Evolutionary conservation across 2,329 filamentous ascomycete genomes (phyloP).

Genomic region (Paracorniculantispora psalliotae): DNA sequence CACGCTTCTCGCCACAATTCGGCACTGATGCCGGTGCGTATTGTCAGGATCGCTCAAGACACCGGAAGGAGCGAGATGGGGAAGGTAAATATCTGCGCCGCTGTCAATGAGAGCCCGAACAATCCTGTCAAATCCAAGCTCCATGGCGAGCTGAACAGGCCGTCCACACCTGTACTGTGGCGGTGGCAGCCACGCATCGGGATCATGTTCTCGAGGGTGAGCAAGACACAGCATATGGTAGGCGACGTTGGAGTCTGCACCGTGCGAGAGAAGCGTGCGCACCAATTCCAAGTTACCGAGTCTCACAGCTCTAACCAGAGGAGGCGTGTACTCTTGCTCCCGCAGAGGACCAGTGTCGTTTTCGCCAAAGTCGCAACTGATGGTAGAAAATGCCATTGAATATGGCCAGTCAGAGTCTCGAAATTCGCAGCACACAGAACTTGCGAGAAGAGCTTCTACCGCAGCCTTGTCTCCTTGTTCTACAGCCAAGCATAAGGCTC

Average conservation of each 20-base stretch:
- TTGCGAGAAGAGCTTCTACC: background rate
- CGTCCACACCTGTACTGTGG: background rate
- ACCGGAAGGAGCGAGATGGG: background rate
- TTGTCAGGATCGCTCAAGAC: background rate
- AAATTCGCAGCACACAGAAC: background rate
- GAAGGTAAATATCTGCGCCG: background rate
- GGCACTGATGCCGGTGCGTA: background rate
- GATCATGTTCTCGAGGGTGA: background rate
- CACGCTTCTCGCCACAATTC: background rate
- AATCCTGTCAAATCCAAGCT: background rate
- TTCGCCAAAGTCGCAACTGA: too few relatives aligned
- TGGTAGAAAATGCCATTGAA: too few relatives aligned
- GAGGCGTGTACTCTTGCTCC: background rate
- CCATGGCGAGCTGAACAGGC: constrained; percentile 1
- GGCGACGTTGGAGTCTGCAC: constrained; percentile 6
- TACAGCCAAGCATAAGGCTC: background rate
- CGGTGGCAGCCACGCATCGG: background rate
- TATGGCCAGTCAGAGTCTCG: constrained; percentile 1
- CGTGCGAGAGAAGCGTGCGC: constrained; percentile 1
- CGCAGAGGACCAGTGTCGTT: background rate
- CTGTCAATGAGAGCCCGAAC: background rate
- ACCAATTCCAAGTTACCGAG: background rate
- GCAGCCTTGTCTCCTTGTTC: background rate
- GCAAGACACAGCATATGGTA: background rate
- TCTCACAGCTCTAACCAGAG: constrained; percentile 3